A percentile compares a stretch with the other conserved stretches of the same genome.
Conservation (phyloP, 345 rosid genomes). For the Erysimum cheiranthoides region DNA sequence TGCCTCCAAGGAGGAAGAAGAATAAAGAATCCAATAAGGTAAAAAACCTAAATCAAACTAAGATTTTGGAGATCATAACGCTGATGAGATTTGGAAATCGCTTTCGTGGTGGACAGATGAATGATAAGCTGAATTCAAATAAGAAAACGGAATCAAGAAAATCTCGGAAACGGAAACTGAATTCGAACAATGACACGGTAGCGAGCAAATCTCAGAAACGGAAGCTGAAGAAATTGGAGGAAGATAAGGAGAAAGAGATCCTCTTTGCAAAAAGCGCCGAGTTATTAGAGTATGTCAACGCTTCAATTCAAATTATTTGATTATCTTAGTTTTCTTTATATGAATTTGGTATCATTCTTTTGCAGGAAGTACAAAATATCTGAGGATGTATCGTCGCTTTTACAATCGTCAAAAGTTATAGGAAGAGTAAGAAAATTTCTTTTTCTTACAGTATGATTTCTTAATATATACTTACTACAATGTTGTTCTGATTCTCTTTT, state of each 20-base stretch:
- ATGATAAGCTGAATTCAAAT: slow-evolving; percentile 35
- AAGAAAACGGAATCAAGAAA: slow-evolving; percentile 49
- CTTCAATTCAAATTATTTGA: neutral
- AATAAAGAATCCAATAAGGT: slow-evolving; percentile 52
- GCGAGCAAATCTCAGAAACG: slow-evolving; percentile 70
- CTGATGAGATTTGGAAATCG: neutral
- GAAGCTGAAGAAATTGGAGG: slow-evolving; percentile 79
- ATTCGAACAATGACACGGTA: slow-evolving; percentile 33
- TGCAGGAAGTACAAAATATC: slow-evolving; percentile 76
- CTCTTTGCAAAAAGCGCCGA: slow-evolving; percentile 58
- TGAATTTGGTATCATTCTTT: slow-evolving; percentile 19
- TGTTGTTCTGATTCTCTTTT: slow-evolving; percentile 18
- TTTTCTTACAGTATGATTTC: neutral
- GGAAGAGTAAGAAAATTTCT: slow-evolving; percentile 62
- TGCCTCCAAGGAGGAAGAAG: slow-evolving; percentile 57
- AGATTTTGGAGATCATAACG: neutral
- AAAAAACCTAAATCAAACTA: slow-evolving; percentile 12
- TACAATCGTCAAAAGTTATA: slow-evolving; percentile 69
- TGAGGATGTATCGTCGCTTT: slow-evolving; percentile 61
- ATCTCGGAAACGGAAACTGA: slow-evolving; percentile 68
- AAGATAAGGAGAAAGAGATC: slow-evolving; percentile 61
- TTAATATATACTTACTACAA: neutral
- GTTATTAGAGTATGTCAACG: slow-evolving; percentile 60
- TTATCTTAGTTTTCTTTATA: neutral
- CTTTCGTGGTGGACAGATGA: slow-evolving; percentile 28